Evolutionary conservation across 2,329 filamentous ascomycete genomes (phyloP).

Genomic region (Pseudopithomyces maydicus): DNA sequence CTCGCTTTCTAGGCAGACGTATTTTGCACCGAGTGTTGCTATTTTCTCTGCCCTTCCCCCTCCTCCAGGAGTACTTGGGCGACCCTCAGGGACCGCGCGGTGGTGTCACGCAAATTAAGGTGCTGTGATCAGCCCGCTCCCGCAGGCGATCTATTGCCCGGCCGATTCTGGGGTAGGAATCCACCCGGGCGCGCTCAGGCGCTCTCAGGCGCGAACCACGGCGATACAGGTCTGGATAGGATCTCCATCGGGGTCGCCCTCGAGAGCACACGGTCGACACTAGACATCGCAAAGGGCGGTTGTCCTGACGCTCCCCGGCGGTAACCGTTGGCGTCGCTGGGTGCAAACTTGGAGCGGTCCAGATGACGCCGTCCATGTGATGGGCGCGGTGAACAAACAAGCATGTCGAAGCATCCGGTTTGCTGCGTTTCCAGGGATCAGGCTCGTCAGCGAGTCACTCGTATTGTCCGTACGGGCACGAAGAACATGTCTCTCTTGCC

Average conservation of each 20-base stretch:
- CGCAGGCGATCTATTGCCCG: conserved; percentile 8
- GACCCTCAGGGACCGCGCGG: conserved; percentile 2
- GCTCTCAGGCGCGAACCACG: neutral
- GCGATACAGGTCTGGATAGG: neutral
- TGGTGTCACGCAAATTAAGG: conserved; percentile 11
- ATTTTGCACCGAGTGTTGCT: neutral
- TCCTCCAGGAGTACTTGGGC: conserved; percentile 1
- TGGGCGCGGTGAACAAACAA: neutral
- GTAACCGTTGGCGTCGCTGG: neutral
- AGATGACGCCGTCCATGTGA: conserved; percentile 14
- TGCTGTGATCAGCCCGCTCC: conserved; percentile 36
- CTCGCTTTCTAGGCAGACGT: neutral
- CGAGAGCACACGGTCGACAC: neutral
- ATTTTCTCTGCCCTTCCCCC: neutral
- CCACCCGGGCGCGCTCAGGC: neutral
- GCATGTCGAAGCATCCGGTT: neutral
- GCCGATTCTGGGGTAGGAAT: conserved; percentile 9
- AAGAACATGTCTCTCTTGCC: neutral
- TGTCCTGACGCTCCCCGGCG: neutral
- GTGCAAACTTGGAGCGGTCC: conserved; percentile 8
- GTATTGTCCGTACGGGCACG: conserved; percentile 4
- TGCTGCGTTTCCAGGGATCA: neutral
- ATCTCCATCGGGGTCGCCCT: neutral
- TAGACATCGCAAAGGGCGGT: neutral
- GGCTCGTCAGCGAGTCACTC: neutral